Conservation (phyloP, 1,284 basidiomycete species). For the Moesziomyces sp. region DNA sequence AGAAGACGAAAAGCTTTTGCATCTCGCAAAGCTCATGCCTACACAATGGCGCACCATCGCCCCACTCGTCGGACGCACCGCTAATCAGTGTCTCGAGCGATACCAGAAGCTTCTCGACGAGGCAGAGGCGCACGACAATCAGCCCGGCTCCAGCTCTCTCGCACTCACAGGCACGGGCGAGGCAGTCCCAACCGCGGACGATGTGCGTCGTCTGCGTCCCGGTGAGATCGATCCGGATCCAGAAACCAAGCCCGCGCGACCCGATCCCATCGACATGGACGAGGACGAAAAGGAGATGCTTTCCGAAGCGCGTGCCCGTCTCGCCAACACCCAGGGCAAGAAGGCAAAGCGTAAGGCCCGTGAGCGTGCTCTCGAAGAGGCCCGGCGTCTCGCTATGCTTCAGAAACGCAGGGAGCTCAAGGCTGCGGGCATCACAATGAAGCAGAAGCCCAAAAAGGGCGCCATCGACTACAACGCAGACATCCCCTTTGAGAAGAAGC, state of each 20-base stretch:
- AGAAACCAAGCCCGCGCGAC: slow-evolving; percentile 95
- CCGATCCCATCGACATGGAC: slow-evolving; percentile 99
- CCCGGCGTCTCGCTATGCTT: slow-evolving; percentile 88
- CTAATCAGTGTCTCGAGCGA: slow-evolving; percentile 96
- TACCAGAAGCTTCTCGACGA: slow-evolving; percentile 98
- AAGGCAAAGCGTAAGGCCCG: slow-evolving; percentile 99
- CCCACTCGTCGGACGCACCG: slow-evolving; percentile 97
- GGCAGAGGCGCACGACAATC: slow-evolving; percentile 72
- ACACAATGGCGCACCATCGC: slow-evolving; percentile 99
- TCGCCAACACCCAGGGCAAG: slow-evolving; percentile 99
- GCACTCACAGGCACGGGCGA: slow-evolving; percentile 83
- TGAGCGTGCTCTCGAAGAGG: slow-evolving; percentile 86
- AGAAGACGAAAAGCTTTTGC: slow-evolving; percentile 97
- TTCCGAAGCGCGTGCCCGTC: slow-evolving; percentile 94
- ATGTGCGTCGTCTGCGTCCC: slow-evolving; percentile 86
- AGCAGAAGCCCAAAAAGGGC: slow-evolving; percentile 87
- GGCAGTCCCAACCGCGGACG: slow-evolving; percentile 87
- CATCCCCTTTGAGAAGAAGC: slow-evolving; percentile 97
- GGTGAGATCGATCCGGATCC: slow-evolving; percentile 99
- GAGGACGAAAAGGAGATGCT: slow-evolving; percentile 99
- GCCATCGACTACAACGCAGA: slow-evolving; percentile 99
- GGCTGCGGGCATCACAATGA: slow-evolving; percentile 85
- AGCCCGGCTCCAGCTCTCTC: slow-evolving; percentile 43
- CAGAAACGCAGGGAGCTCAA: slow-evolving; percentile 99
- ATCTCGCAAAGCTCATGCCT: slow-evolving; percentile 98